Percentiles rank a stretch among this genome's conserved stretches.
phyloP scores from a whole-genome alignment of 257 asterid species.

The Prunella vulgaris region DNA sequence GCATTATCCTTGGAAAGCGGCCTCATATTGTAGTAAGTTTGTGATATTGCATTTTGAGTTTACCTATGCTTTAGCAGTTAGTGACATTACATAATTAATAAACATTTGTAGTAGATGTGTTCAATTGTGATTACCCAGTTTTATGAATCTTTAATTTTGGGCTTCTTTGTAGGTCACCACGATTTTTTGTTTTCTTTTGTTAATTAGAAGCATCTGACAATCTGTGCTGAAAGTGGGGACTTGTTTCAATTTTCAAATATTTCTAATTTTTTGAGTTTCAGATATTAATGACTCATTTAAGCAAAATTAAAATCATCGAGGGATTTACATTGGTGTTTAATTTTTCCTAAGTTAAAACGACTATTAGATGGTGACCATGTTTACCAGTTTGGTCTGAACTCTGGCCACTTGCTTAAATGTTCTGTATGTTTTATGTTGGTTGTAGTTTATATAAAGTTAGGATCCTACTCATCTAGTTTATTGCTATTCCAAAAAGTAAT shows the following conservation, averaged over 20 bases:
- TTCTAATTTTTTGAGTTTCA: neutral
- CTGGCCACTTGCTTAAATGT: neutral
- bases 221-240: neutral
- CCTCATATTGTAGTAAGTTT: slow-evolving; percentile 81
- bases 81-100: neutral
- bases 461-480: neutral
- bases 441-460: neutral
- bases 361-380: neutral
- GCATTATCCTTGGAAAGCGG: slow-evolving; percentile 69
- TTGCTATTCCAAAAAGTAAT: neutral
- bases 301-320: neutral
- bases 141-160: neutral
- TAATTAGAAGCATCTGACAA: neutral
- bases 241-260: neutral
- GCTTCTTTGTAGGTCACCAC: neutral
- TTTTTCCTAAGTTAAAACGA: neutral
- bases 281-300: neutral
- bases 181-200: too few relatives aligned
- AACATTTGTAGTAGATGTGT: neutral
- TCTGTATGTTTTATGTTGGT: neutral
- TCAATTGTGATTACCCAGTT: neutral
- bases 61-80: neutral
- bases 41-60: neutral
- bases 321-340: neutral
- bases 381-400: neutral